phyloP scores from a whole-genome alignment of 805 yeast species.

The Saturnispora saitoi region DNA sequence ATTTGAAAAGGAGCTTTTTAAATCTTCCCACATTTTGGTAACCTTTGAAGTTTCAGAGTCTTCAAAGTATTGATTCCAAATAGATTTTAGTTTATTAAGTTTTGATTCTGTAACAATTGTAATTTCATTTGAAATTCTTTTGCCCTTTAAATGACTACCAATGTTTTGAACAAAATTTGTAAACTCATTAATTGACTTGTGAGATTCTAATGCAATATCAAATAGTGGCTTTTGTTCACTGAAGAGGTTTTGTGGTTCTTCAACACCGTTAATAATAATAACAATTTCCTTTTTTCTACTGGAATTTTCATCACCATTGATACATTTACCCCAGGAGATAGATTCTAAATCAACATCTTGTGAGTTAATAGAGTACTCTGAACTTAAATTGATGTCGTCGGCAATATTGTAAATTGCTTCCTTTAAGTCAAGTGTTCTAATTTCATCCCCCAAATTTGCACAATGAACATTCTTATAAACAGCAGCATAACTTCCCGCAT shows the following conservation, averaged over 20 bases:
- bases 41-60: slow-evolving; percentile 26
- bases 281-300: slow-evolving; percentile 20
- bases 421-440: slow-evolving; percentile 9
- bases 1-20: slow-evolving; percentile 20
- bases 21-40: slow-evolving; percentile 30
- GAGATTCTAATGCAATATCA: slow-evolving; percentile 16
- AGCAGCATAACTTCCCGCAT: slow-evolving; percentile 21
- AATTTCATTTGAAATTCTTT: slow-evolving; percentile 23
- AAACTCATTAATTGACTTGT: slow-evolving; percentile 15
- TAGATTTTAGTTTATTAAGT: slow-evolving; percentile 6
- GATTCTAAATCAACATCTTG: slow-evolving; percentile 8
- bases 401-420: slow-evolving; percentile 4
- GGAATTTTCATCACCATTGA: not conserved
- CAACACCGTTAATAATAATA: slow-evolving; percentile 36
- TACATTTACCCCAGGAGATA: slow-evolving; percentile 16
- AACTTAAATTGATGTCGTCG: not conserved
- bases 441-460: not conserved
- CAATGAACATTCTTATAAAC: slow-evolving; percentile 19
- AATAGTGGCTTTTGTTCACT: slow-evolving; percentile 18
- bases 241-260: slow-evolving; percentile 27
- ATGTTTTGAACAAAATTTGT: slow-evolving; percentile 16
- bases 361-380: not conserved
- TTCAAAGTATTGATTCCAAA: slow-evolving; percentile 24
- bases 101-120: slow-evolving; percentile 16
- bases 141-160: slow-evolving; percentile 12